These are phyloP conservation scores for Termitomyces sp. DNA, from an alignment of 768 basidiomycete genomes.

Conservation along the genomic window DNA sequence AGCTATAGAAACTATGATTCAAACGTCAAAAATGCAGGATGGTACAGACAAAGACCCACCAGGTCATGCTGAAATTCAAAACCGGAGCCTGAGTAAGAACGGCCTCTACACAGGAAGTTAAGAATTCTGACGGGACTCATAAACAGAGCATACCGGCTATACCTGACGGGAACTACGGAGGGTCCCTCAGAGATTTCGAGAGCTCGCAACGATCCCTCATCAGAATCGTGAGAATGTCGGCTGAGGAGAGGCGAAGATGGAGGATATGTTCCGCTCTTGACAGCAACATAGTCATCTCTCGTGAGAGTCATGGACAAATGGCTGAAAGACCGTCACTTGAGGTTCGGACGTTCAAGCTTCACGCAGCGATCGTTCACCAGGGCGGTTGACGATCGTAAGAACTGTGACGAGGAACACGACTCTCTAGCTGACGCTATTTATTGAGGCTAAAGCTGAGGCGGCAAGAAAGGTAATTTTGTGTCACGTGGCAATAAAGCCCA, in stretches of 20 bases:
- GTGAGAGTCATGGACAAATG: constrained; percentile 31
- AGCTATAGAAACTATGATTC: constrained; percentile 26
- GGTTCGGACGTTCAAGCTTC: neutral
- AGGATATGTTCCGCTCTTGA: constrained; percentile 32
- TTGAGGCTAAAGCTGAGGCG: no score
- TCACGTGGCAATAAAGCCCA: neutral
- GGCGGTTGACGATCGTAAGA: neutral
- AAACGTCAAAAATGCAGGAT: neutral
- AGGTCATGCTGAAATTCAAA: constrained; percentile 79
- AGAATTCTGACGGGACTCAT: neutral
- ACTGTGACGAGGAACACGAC: neutral
- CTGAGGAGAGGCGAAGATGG: constrained; percentile 29
- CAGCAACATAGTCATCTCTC: constrained; percentile 38
- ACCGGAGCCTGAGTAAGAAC: constrained; percentile 67
- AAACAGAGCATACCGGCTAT: constrained; percentile 25
- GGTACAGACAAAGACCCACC: constrained; percentile 16
- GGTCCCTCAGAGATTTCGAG: constrained; percentile 74
- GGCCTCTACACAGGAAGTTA: constrained; percentile 24
- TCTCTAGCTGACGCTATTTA: neutral
- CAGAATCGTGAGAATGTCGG: constrained; percentile 54
- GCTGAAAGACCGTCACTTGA: neutral
- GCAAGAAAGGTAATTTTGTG: neutral
- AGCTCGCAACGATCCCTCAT: constrained; percentile 64
- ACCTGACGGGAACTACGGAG: constrained; percentile 23
- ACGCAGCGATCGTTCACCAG: neutral